phyloP scores from a whole-genome alignment of 345 rosid genomes.

The Pugionium cornutum region DNA sequence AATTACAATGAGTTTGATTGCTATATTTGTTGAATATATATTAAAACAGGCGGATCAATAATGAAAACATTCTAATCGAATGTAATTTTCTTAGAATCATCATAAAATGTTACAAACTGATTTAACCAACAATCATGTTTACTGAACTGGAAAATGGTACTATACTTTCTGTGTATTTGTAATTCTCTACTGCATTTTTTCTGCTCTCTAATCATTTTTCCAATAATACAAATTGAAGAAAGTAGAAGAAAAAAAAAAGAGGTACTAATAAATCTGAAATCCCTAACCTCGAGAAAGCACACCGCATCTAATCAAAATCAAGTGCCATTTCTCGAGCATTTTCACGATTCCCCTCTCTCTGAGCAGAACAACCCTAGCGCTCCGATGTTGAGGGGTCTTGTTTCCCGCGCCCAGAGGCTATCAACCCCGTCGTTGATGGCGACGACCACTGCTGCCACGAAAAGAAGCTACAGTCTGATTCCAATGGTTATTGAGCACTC shows the following conservation, averaged over 20 bases:
- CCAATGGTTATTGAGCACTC: slow-evolving; percentile 99
- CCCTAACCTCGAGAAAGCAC: slow-evolving; percentile 13
- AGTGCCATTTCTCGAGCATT: slow-evolving; percentile 23
- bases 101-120: too few species aligned
- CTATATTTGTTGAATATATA: too few species aligned
- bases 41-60: too few species aligned
- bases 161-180: not conserved
- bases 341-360: slow-evolving; percentile 4
- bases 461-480: slow-evolving; percentile 64
- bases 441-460: slow-evolving; percentile 17
- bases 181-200: not conserved
- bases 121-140: not conserved
- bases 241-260: not conserved
- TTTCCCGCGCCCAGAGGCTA: slow-evolving; percentile 36
- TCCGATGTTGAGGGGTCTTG: slow-evolving; percentile 39
- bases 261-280: slow-evolving; percentile 25
- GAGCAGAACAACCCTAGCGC: slow-evolving; percentile 20
- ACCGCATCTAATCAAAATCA: not conserved
- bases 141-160: too few species aligned
- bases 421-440: slow-evolving; percentile 21
- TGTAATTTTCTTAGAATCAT: too few species aligned
- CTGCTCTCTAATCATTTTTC: not conserved
- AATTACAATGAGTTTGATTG: not conserved
- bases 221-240: not conserved
- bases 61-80: too few species aligned